Percentiles rank a stretch among this genome's conserved stretches.
Conservation (phyloP, 805 yeast species). For the Starmerella sirachaensis region DNA sequence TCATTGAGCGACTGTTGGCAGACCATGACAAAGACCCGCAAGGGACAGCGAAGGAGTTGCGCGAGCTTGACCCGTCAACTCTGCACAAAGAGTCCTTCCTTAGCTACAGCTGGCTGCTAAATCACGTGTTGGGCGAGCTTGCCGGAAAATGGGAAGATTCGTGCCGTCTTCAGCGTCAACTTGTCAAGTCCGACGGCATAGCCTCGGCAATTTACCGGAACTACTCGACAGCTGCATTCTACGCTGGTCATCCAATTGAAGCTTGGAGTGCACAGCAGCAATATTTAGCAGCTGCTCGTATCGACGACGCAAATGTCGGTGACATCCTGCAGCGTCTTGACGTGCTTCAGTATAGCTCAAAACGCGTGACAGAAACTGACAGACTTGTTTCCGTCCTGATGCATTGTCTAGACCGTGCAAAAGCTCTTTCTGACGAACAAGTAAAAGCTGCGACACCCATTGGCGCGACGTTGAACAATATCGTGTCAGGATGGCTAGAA, state of each 20-base stretch:
- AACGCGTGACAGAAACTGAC: background rate
- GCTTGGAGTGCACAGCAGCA: background rate
- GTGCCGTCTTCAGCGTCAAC: background rate
- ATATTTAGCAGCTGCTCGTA: background rate
- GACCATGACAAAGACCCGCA: conserved; percentile 1
- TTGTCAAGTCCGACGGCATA: background rate
- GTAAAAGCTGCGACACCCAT: background rate
- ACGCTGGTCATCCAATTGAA: background rate
- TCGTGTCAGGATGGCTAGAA: conserved; percentile 1
- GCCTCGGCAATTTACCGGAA: background rate
- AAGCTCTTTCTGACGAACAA: too few relatives aligned
- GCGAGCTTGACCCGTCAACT: background rate
- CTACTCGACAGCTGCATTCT: background rate
- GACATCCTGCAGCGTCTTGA: background rate
- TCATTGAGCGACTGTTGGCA: background rate
- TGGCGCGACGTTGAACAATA: background rate
- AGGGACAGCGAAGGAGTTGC: background rate
- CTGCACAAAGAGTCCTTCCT: background rate
- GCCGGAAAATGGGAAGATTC: background rate
- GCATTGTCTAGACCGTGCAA: too few relatives aligned
- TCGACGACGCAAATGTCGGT: background rate
- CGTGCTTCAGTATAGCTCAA: background rate
- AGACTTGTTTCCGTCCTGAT: background rate
- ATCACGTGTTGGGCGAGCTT: conserved; percentile 2
- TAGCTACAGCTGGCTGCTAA: conserved; percentile 1